These are phyloP conservation scores for Dioszegia aurantiaca DNA, from an alignment of 768 basidiomycete genomes.

Conservation along the genomic window DNA sequence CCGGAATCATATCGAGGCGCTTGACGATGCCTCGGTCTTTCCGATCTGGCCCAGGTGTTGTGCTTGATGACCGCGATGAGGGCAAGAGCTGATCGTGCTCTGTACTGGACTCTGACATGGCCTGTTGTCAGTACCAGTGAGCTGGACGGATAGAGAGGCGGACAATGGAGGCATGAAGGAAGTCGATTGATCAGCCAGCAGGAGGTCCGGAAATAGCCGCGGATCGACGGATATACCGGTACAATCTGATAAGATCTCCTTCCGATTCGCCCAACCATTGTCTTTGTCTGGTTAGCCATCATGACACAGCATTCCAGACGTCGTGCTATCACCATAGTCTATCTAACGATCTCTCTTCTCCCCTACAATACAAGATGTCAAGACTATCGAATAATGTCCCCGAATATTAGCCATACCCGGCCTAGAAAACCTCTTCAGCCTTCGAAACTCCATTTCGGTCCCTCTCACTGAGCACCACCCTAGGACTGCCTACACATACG, in stretches of 20 bases:
- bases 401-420: no score
- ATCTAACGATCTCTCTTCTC: no score
- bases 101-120: neutral
- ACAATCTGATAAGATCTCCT: neutral
- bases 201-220: neutral
- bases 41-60: neutral
- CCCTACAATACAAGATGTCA: no score
- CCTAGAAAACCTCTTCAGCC: constrained; percentile 9
- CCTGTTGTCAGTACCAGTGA: no score
- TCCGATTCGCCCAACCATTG: neutral
- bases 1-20: neutral
- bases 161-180: neutral
- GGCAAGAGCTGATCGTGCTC: constrained; percentile 6
- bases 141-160: neutral
- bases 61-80: neutral
- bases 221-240: neutral
- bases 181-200: neutral
- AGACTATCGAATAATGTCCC: no score
- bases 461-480: constrained; percentile 9
- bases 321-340: no score
- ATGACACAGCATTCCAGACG: no score
- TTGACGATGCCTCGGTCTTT: neutral
- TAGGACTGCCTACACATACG: constrained; percentile 1
- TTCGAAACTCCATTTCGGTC: constrained; percentile 11
- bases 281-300: no score